Conservation (phyloP, 164 flowering plant genomes). For the Cinnamomum chago region DNA sequence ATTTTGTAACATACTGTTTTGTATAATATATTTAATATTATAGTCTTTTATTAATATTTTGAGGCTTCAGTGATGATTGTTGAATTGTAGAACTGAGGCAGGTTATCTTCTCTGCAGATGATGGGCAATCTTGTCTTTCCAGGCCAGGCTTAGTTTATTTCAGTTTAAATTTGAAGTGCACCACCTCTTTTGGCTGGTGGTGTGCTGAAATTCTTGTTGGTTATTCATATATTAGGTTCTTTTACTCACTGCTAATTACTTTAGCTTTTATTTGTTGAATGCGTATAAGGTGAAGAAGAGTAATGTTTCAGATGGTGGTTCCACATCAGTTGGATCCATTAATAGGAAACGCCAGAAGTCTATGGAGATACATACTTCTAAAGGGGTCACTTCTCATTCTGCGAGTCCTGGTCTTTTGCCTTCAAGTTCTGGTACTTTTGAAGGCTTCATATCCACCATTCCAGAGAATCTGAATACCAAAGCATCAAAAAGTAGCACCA, state of each 20-base stretch:
- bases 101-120: neutral
- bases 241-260: neutral
- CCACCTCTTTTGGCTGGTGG: neutral
- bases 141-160: neutral
- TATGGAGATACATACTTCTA: slow-evolving; percentile 31
- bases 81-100: no score
- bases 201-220: neutral
- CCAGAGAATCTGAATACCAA: slow-evolving; percentile 36
- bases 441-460: slow-evolving; percentile 25
- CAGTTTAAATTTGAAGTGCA: no score
- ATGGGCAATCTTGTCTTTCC: neutral
- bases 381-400: slow-evolving; percentile 31
- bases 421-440: slow-evolving; percentile 25
- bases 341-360: slow-evolving; percentile 45
- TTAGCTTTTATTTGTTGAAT: neutral
- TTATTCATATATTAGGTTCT: neutral
- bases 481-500: slow-evolving; percentile 25
- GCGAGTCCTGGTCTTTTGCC: slow-evolving; percentile 15
- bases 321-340: slow-evolving; percentile 70
- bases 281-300: slow-evolving; percentile 23
- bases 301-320: slow-evolving; percentile 21
- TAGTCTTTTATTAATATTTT: no score
- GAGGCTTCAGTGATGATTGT: neutral
- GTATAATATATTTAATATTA: no score
- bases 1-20: no score